These are phyloP conservation scores for Entomophthora muscae DNA, from an alignment of 371 early-diverging fungal species.

Conservation along the genomic window DNA sequence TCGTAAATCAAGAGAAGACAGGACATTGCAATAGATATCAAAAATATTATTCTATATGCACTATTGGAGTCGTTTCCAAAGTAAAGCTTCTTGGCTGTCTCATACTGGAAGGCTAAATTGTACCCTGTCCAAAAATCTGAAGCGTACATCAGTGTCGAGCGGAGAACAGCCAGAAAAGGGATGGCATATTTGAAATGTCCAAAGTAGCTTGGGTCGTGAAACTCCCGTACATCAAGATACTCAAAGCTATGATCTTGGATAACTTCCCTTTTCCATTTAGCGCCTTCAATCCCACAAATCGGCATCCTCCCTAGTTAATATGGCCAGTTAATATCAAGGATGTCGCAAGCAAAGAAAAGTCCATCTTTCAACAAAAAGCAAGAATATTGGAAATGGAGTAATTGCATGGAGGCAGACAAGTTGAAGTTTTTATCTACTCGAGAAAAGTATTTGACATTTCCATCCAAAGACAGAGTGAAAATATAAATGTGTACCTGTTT, in stretches of 20 bases:
- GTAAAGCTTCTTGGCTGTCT: constrained; percentile 17
- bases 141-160: constrained; percentile 50
- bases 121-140: constrained; percentile 50
- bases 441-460: too few relatives aligned
- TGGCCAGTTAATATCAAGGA: too few relatives aligned
- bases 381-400: too few relatives aligned
- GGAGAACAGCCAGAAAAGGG: constrained; percentile 44
- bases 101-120: constrained; percentile 24
- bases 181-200: constrained; percentile 29
- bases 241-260: constrained; percentile 77
- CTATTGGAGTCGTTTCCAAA: constrained; percentile 23
- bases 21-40: constrained; percentile 45
- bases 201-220: constrained; percentile 25
- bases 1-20: constrained; percentile 52
- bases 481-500: too few relatives aligned
- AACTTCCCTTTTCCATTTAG: constrained; percentile 23
- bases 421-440: too few relatives aligned
- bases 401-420: too few relatives aligned
- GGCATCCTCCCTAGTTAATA: too few relatives aligned
- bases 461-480: too few relatives aligned
- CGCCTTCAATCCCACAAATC: constrained; percentile 2
- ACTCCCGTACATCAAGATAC: constrained; percentile 66
- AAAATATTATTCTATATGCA: constrained; percentile 28
- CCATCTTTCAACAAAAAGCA: too few relatives aligned
- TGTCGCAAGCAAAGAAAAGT: too few relatives aligned